These are phyloP conservation scores for Alternaria conjuncta DNA, from an alignment of 2,329 filamentous ascomycete species.

Conservation along the genomic window DNA sequence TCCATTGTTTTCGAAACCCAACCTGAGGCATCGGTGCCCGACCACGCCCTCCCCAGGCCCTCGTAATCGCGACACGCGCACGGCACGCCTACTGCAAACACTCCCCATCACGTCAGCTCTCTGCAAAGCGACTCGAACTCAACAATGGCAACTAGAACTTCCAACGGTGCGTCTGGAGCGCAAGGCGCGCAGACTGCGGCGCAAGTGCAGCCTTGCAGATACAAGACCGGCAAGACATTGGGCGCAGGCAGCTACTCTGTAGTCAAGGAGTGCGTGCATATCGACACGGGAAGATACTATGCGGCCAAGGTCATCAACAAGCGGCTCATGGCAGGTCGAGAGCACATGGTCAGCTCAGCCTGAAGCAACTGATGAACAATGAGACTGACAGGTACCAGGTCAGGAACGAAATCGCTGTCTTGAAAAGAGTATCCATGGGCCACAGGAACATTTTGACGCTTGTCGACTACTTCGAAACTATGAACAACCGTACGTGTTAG, in stretches of 20 bases:
- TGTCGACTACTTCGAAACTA: slow-evolving; percentile 99
- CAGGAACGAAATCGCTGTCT: slow-evolving; percentile 95
- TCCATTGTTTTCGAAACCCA: slow-evolving; percentile 3
- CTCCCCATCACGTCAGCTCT: not conserved
- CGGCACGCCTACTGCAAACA: not conserved
- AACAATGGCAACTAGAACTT: slow-evolving; percentile 24
- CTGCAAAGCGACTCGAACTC: not conserved
- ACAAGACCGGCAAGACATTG: slow-evolving; percentile 98
- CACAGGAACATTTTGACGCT: slow-evolving; percentile 97
- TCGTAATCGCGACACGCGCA: not conserved
- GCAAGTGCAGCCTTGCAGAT: slow-evolving; percentile 91
- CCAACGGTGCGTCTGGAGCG: slow-evolving; percentile 42
- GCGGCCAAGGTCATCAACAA: slow-evolving; percentile 99
- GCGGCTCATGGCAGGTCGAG: slow-evolving; percentile 92
- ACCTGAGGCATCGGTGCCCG: slow-evolving; percentile 15
- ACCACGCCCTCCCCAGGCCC: slow-evolving; percentile 1
- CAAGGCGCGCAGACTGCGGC: slow-evolving; percentile 43
- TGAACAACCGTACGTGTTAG: slow-evolving; percentile 81
- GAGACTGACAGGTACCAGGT: slow-evolving; percentile 64
- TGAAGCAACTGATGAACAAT: not conserved
- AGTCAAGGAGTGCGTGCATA: slow-evolving; percentile 98
- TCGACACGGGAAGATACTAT: slow-evolving; percentile 97
- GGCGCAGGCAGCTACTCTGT: slow-evolving; percentile 97
- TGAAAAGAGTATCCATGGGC: slow-evolving; percentile 98
- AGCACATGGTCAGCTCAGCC: slow-evolving; percentile 82